Conservation (phyloP, 2,329 filamentous ascomycete species). For the Pseudogymnoascus destructans region DNA sequence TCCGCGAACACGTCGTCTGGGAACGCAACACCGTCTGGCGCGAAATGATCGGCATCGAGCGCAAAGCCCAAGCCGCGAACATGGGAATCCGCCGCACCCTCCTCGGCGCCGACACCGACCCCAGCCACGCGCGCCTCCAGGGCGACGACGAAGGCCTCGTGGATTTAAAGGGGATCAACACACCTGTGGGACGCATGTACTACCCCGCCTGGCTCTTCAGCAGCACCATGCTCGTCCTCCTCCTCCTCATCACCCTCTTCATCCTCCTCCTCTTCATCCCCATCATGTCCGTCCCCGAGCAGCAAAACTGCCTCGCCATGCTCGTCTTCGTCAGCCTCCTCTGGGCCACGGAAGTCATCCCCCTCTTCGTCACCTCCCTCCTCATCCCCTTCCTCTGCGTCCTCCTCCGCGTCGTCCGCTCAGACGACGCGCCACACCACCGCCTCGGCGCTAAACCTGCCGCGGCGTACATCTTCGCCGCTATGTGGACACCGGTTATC, state of each 20-base stretch:
- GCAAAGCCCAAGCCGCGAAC: conserved; percentile 86
- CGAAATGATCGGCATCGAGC: conserved; percentile 96
- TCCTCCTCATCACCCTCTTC: conserved; percentile 62
- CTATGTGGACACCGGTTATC: conserved; percentile 99
- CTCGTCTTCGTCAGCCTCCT: conserved; percentile 84
- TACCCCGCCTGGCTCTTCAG: conserved; percentile 76
- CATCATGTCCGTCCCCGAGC: conserved; percentile 75
- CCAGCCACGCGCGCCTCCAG: conserved; percentile 58
- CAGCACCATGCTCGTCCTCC: conserved; percentile 63
- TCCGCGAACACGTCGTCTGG: conserved; percentile 96
- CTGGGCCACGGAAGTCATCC: conserved; percentile 96
- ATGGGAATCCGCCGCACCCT: conserved; percentile 67
- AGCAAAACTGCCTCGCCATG: conserved; percentile 92
- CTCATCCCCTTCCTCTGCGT: conserved; percentile 90
- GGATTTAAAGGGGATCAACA: conserved; percentile 55
- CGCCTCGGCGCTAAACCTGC: conserved; percentile 71
- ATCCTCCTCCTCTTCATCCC: conserved; percentile 59
- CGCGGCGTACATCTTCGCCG: conserved; percentile 71
- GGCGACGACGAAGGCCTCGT: conserved; percentile 62
- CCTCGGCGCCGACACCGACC: conserved; percentile 60
- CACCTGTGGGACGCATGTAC: conserved; percentile 64
- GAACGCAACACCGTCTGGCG: conserved; percentile 98
- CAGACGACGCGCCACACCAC: conserved; percentile 54
- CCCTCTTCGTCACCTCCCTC: conserved; percentile 89
- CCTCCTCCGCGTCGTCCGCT: conserved; percentile 68